Evolutionary conservation across 1,284 basidiomycete genomes (phyloP), one percentile per base, ranked within the genome.

Genomic region (Cyathus pygmaeus): DNA sequence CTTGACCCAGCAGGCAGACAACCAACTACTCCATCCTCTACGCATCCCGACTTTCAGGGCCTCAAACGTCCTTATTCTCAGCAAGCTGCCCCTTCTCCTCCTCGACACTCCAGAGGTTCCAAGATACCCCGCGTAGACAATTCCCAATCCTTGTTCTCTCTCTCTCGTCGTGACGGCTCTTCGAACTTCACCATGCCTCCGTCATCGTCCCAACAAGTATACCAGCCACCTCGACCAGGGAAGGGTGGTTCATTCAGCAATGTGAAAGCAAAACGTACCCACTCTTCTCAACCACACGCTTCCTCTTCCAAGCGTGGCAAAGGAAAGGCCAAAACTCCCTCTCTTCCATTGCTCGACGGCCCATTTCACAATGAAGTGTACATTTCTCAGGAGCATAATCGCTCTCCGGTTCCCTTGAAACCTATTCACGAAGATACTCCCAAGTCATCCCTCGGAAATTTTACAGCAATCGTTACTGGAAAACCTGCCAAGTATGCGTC

Each of bases 51-150:
- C 41, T 46, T 59, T 61, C 61, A 63, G 27, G 50, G 59, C 51
- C 60, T 77, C 53, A 83, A 85, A 73, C 80, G 83, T 56, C 65
- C 81, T n/a, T 73, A 77, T 64, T 71, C 77, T 55, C 76, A 79
- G 56, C 72, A 79, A 60, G 73, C 78, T n/a, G 67, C 66, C 53
- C 41, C n/a, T 47, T 42, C 7, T 15, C 33, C 49, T 55, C 60
- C 52, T 50, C 61, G 39, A 53, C 62, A 44, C 56, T 30, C 59
- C 60, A 55, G 76, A 80, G 64, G 64, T 70, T 47, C 71, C 72
- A 36, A 36, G 33, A 36, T 36, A 36, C 33, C 33, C 31, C 70
- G 75, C 17, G 53, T 76, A 11, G 68, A 73, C 51, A 62, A 63
- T 24, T 51, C 68, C 21, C 60, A 59, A 23, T 55, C 54, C 19